Base-by-base conservation (phyloP, 805 yeast species). In the Brettanomyces custersianus region DNA sequence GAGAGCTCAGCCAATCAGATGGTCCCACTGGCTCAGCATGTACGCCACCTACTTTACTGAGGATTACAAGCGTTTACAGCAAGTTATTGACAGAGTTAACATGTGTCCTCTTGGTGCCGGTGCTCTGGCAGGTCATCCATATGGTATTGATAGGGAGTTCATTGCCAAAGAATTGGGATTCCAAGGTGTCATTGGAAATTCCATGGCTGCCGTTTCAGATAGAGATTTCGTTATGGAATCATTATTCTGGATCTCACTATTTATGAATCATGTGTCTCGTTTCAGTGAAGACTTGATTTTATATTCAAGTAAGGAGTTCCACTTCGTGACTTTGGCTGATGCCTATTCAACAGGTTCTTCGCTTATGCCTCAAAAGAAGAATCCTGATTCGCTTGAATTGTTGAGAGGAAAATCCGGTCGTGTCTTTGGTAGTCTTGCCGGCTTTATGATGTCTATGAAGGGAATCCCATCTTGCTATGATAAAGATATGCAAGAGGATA, bases 271-370 rank as follows among this genome's bases (percentile, higher is more conserved):
- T 58, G 73, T 92, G 45, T 88, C 98, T 11, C 73, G 96, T 54
- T 80, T 92, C 55, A 76, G 92, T 29, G 99, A 92, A 62, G 99
- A 92, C 63, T 69, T 92, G 55, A 87, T 92, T 48, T 80, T 92
- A 48, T 92, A 92, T 63, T 92, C 97, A 5, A 85, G 96, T 19
- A 97, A 95, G 21, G 99, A 92, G 66, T 92, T 92, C 66, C 95
- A 95, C 4, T 92, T 94, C 57, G 70, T 92, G 43, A 77, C 84
- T 58, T 73, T 88, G 35, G 94, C 96, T 10, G 99, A 92, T 57
- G 97, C 98, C 19, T 92, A 92, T 63, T 92, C 98, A 1, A 92
- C 99, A 7, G 99, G 99, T 11, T 86, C 96, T 5, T 86, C 96
- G 20, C 71, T 92, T 55, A 92, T 92, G 99, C 99, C 99, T 18